Evolutionary conservation across 2,329 filamentous ascomycete species (phyloP).

Genomic region (Fusarium incarnatum): DNA sequence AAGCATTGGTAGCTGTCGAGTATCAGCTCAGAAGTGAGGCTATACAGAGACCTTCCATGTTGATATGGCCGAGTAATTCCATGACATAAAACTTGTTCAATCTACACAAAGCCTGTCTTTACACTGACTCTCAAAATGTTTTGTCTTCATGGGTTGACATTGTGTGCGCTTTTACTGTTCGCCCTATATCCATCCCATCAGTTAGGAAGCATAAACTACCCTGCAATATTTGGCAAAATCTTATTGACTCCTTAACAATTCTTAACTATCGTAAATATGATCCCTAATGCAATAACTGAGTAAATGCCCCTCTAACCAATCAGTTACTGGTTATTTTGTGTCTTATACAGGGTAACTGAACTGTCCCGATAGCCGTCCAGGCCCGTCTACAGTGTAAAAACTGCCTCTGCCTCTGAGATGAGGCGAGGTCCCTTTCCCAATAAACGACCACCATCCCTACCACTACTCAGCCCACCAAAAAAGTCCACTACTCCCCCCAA

Average conservation of each 20-base stretch:
- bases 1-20: too few species aligned
- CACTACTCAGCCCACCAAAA: constrained; percentile 35
- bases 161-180: too few species aligned
- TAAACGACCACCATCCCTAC: background rate
- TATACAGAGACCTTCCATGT: background rate
- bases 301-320: background rate
- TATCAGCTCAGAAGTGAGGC: background rate
- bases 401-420: too few species aligned
- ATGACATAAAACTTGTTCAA: rapidly evolving
- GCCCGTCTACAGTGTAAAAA: constrained; percentile 12
- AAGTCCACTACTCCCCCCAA: constrained; percentile 25
- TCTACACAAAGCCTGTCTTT: background rate
- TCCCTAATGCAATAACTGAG: too few species aligned
- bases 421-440: constrained; percentile 36
- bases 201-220: too few species aligned
- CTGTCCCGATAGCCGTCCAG: background rate
- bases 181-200: too few species aligned
- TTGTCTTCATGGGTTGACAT: background rate
- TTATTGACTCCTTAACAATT: too few species aligned
- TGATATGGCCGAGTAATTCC: rapidly evolving
- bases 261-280: too few species aligned
- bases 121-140: background rate
- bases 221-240: too few species aligned
- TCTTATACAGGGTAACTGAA: constrained; percentile 21
- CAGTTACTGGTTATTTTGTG: background rate